These are phyloP conservation scores for Hypoxylon fragiforme DNA, from an alignment of 495 filamentous ascomycete species.

Conservation along the genomic window DNA sequence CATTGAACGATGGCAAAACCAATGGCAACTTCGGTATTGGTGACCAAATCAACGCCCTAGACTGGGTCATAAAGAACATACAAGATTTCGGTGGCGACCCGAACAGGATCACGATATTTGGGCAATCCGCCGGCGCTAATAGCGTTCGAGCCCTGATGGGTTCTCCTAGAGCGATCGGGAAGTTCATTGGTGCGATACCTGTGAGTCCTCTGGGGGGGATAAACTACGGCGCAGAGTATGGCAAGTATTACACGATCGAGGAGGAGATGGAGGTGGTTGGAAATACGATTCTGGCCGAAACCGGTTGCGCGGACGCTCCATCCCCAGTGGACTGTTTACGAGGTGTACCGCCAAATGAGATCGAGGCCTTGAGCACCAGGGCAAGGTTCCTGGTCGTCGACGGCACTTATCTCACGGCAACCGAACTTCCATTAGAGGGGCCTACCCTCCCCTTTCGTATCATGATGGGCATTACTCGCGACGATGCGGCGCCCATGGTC, in stretches of 20 bases:
- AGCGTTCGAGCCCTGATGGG: slow-evolving; percentile 58
- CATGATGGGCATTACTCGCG: slow-evolving; percentile 52
- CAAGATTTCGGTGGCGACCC: slow-evolving; percentile 64
- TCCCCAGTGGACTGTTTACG: slow-evolving; percentile 54
- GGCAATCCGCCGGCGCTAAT: slow-evolving; percentile 58
- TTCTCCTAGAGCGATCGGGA: slow-evolving; percentile 52
- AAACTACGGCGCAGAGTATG: slow-evolving; percentile 49
- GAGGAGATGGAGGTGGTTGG: slow-evolving; percentile 43
- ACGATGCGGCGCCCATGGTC: slow-evolving; percentile 56
- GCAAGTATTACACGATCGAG: slow-evolving; percentile 51
- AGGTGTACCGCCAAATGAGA: slow-evolving; percentile 38
- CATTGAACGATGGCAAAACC: slow-evolving; percentile 48
- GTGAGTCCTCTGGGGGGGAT: slow-evolving; percentile 54
- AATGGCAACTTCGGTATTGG: slow-evolving; percentile 60
- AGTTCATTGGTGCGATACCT: slow-evolving; percentile 54
- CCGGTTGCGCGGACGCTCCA: slow-evolving; percentile 46
- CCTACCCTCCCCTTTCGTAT: slow-evolving; percentile 38
- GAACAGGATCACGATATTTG: slow-evolving; percentile 60
- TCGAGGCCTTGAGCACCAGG: slow-evolving; percentile 31
- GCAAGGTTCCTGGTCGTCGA: slow-evolving; percentile 52
- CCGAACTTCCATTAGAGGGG: slow-evolving; percentile 40
- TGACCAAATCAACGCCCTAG: slow-evolving; percentile 61
- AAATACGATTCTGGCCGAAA: slow-evolving; percentile 46
- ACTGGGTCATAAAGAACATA: slow-evolving; percentile 68
- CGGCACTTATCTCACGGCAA: slow-evolving; percentile 47